Conservation (phyloP, 2,329 filamentous ascomycete species). For the Neopestalotiopsis sp. region DNA sequence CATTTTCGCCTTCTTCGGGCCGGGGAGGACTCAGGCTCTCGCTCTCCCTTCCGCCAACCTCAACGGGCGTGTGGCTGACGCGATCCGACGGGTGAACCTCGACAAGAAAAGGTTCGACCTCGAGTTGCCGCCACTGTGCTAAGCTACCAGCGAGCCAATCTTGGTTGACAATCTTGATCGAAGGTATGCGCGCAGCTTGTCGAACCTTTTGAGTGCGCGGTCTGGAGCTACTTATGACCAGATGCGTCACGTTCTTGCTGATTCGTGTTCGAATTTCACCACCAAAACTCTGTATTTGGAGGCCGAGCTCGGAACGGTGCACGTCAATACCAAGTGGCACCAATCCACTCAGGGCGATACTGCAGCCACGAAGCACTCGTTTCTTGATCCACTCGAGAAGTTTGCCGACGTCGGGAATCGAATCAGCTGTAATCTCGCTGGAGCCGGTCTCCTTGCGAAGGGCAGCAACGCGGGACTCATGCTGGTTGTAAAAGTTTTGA, state of each 20-base stretch:
- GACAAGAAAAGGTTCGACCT: slow-evolving; percentile 80
- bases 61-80: slow-evolving; percentile 36
- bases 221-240: slow-evolving; percentile 72
- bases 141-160: slow-evolving; percentile 89
- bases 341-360: slow-evolving; percentile 88
- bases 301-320: slow-evolving; percentile 80
- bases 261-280: slow-evolving; percentile 66
- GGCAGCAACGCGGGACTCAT: slow-evolving; percentile 65
- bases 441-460: slow-evolving; percentile 41
- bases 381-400: slow-evolving; percentile 86
- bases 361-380: slow-evolving; percentile 73
- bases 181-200: slow-evolving; percentile 77
- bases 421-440: slow-evolving; percentile 45
- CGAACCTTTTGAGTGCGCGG: slow-evolving; percentile 90
- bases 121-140: slow-evolving; percentile 79
- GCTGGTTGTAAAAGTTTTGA: slow-evolving; percentile 79
- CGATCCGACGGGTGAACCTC: slow-evolving; percentile 75
- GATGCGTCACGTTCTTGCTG: slow-evolving; percentile 70
- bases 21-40: slow-evolving; percentile 44
- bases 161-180: slow-evolving; percentile 89
- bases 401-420: slow-evolving; percentile 82
- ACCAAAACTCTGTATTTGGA: slow-evolving; percentile 87
- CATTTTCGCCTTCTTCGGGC: slow-evolving; percentile 42
- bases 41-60: slow-evolving; percentile 28
- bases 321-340: slow-evolving; percentile 83